Evolutionary conservation across 176 grass and related monocot genomes (phyloP), one percentile per base, ranked within the genome.

Genomic region (Phragmites australis): DNA sequence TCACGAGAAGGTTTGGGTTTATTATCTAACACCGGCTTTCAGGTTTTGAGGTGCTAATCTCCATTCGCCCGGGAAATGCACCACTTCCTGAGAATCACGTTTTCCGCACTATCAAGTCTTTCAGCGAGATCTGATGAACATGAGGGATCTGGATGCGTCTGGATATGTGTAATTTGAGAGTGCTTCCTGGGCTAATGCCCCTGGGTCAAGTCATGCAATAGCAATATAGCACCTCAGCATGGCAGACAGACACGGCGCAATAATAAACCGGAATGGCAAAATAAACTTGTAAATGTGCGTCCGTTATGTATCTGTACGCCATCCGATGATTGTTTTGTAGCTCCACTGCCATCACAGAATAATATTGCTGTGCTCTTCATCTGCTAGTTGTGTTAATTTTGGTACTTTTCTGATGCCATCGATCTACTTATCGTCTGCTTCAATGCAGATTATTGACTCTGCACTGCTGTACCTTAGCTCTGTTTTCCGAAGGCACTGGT

Each of bases 11-110:
- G 12, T 12, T 34, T 26, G 48, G 86, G 81, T 45, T 41, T 8
- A 52, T 42, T 39, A 21, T 66, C 4, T 56, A 46, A 31, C 46
- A 76, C 37, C 29, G 19, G 26, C 48, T 82, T 85, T 30, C 74
- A 90, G 91, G 91, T 71, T 77, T 90, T 0, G 73, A 90, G 23
- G 88, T 76, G 59, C 23, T 88, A 78, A 85, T 88, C 67, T 85
- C 91, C 46, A 69, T 93, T 54, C 88, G 91, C 47, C 85, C 81
- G 1, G 88, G 91, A 59, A 93, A 93, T 67, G 82, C 85, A 30
- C 78, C 55, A 22, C 82, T 93, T 26, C 91, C 88, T 9, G 87
- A 80, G 65, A 85, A 88, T 32, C 91, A 90, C 40, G 81, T 81
- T 3, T 93, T 93, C 62, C 61, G 51, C 31, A 93, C 88, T 0